Base-by-base conservation (phyloP, 2,329 filamentous ascomycete genomes). In the Cladophialophora carrionii region DNA sequence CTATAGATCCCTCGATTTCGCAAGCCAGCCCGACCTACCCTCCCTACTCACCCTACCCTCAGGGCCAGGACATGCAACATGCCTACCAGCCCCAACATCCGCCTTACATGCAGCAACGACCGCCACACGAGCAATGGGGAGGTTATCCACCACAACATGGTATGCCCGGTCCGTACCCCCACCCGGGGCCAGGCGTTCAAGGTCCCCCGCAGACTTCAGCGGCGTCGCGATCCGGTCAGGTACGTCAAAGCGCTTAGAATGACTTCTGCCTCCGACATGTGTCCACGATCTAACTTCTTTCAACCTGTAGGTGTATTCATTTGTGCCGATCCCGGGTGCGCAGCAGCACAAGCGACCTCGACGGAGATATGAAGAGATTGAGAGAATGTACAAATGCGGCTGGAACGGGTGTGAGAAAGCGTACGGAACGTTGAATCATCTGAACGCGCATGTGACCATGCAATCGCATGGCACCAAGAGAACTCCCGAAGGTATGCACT, bases 301-400 rank as follows among this genome's bases (percentile, higher is more conserved):
- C 48, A 24, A 10, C 32, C 77, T 37, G 9, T 72, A 97, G 85
- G 94, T 99, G 48, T 98, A 98, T 77, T 97, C 93, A 0, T 98
- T 99, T 75, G 95, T 98, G 34, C 94, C 95, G 0, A 98, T 98
- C 73, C 95, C 95, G 1, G 95, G 95, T 69, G 92, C 72, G 12
- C 93, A 97, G 76, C 95, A 99, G 77, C 94, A 98, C 78, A 99
- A 99, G 82, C 88, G 95, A 64, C 95, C 95, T 12, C 87, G 95
- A 70, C 85, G 95, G 73, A 87, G 95, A 61, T 99, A 97, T 74
- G 95, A 99, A 79, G 95, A 99, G 77, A 99, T 99, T 73, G 95
- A 99, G 82, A 89, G 95, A 75, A 98, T 99, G 95, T 98, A 99
- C 83, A 98, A 98, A 79, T 99, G 95, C 75, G 95, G 94, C 29